Conservation (phyloP, 805 yeast species). For the Wickerhamiella vanderwaltii region DNA sequence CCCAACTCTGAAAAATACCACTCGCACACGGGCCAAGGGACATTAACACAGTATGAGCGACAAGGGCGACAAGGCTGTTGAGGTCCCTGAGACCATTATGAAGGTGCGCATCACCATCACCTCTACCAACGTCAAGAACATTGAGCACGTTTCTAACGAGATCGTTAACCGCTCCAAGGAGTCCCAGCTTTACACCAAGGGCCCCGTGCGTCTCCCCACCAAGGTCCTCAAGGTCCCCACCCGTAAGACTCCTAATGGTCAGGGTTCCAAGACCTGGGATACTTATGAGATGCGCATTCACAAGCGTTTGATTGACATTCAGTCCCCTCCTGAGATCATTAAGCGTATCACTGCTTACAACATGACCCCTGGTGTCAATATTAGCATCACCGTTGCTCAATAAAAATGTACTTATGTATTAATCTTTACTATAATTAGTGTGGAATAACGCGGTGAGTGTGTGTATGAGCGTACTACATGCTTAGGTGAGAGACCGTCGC, state of each 20-base stretch:
- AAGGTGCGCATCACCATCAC: conserved; percentile 98
- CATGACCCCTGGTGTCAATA: conserved; percentile 99
- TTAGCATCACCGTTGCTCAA: conserved; percentile 34
- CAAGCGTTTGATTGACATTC: conserved; percentile 98
- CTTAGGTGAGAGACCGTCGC: too few relatives aligned
- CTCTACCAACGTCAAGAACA: conserved; percentile 96
- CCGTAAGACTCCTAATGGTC: conserved; percentile 99
- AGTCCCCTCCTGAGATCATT: conserved; percentile 88
- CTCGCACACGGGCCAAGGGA: conserved; percentile 5
- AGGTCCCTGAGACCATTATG: conserved; percentile 73
- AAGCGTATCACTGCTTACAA: conserved; percentile 95
- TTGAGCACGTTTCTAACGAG: conserved; percentile 90
- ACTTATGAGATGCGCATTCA: conserved; percentile 99
- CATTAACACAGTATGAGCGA: conserved; percentile 25
- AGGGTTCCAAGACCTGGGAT: conserved; percentile 99
- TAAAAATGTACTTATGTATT: conserved; percentile 11
- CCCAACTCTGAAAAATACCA: conserved; percentile 5
- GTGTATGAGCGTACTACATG: too few relatives aligned
- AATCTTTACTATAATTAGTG: too few relatives aligned
- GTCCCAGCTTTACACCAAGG: conserved; percentile 74
- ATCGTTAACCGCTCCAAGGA: conserved; percentile 78
- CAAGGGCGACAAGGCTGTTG: conserved; percentile 64
- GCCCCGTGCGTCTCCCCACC: conserved; percentile 99
- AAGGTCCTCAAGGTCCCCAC: conserved; percentile 95
- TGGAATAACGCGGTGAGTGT: too few relatives aligned